Evolutionary conservation across 1,139 yeast genomes (phyloP).

Genomic region (Yamadazyma spencermartinsiae): DNA sequence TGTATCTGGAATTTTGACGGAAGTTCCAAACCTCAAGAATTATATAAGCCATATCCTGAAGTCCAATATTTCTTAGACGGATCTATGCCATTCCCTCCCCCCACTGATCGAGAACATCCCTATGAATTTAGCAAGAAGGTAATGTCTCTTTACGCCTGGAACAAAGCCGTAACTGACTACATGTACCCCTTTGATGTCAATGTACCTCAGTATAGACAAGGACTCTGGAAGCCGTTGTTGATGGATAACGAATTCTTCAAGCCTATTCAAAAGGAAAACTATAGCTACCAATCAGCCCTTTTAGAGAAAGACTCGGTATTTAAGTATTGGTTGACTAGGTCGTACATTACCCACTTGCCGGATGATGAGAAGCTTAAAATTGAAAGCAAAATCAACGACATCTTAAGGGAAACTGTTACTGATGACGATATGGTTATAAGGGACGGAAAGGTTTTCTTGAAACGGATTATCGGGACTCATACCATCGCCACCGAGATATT

Average conservation of each 20-base stretch:
- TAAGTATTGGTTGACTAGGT: constrained; percentile 58
- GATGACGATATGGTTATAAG: constrained; percentile 19
- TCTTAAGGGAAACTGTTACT: constrained; percentile 18
- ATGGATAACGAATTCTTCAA: constrained; percentile 22
- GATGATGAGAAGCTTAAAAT: constrained; percentile 34
- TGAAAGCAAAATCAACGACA: constrained; percentile 27
- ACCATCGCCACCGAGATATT: constrained; percentile 17
- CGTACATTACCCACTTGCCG: constrained; percentile 53
- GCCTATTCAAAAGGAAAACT: constrained; percentile 30
- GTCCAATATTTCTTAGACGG: constrained; percentile 15
- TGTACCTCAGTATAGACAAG: constrained; percentile 63
- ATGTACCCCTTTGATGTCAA: constrained; percentile 30
- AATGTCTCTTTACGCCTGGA: constrained; percentile 23
- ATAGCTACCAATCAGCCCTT: constrained; percentile 31
- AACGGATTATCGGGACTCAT: constrained; percentile 30
- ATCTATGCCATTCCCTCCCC: constrained; percentile 1
- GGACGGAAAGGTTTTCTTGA: constrained; percentile 17
- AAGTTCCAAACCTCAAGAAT: constrained; percentile 18
- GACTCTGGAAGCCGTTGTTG: constrained; percentile 49
- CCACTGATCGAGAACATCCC: constrained; percentile 7
- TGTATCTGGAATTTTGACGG: constrained; percentile 65
- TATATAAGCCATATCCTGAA: constrained; percentile 9
- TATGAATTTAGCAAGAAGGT: constrained; percentile 10
- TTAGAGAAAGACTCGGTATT: constrained; percentile 37
- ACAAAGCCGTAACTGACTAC: constrained; percentile 23